Conservation (phyloP, 2,329 filamentous ascomycete species). For the Apiospora koreana region DNA sequence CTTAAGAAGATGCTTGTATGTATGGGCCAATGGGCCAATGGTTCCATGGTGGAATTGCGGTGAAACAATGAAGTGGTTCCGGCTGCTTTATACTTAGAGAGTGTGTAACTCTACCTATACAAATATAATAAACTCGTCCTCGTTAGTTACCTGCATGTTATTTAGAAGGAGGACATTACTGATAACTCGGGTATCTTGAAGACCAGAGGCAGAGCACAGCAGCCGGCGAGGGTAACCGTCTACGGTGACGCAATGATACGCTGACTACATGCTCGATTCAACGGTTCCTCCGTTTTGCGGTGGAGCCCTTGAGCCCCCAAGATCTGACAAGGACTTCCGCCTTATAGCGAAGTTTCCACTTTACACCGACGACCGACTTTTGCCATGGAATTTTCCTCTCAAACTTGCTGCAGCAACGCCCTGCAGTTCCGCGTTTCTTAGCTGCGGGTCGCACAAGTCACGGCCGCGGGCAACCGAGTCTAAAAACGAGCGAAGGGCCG, state of each 20-base stretch:
- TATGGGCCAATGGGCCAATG: neutral
- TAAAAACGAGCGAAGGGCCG: neutral
- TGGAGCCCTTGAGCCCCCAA: neutral
- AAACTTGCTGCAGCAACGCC: constrained; percentile 5
- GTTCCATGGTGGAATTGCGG: neutral
- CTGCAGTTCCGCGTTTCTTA: neutral
- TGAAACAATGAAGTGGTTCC: neutral
- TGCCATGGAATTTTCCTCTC: constrained; percentile 1
- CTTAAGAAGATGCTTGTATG: neutral
- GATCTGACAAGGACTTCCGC: neutral
- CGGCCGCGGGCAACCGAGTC: neutral
- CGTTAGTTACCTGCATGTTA: neutral
- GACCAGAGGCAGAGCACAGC: neutral
- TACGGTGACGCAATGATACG: neutral
- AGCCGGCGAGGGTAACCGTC: neutral
- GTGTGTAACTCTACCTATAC: neutral
- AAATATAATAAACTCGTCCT: neutral
- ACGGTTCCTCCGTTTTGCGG: neutral
- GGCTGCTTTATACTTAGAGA: neutral
- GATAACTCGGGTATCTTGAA: neutral
- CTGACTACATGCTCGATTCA: neutral
- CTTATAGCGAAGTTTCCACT: constrained; percentile 3
- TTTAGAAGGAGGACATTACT: neutral
- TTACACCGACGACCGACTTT: constrained; percentile 7
- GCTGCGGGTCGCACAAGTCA: neutral